These are phyloP conservation scores for Corynespora cassiicola DNA, from an alignment of 2,329 filamentous ascomycete genomes.

Conservation along the genomic window DNA sequence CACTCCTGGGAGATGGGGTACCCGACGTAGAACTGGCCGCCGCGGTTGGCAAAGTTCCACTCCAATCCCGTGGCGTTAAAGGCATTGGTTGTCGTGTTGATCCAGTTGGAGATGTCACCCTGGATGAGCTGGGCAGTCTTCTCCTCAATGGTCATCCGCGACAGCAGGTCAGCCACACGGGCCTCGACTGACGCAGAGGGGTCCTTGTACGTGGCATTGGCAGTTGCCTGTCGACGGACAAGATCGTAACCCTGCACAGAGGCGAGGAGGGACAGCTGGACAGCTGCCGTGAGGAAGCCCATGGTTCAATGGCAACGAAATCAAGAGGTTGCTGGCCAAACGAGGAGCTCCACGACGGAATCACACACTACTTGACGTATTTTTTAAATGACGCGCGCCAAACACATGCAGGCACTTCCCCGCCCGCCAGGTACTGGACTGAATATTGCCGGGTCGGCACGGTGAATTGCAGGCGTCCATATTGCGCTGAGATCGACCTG, in stretches of 20 bases:
- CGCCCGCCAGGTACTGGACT: too few relatives aligned
- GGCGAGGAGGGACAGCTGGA: too few relatives aligned
- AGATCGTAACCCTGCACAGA: conserved; percentile 24
- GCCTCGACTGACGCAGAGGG: conserved; percentile 66
- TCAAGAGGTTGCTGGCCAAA: too few relatives aligned
- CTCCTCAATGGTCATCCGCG: conserved; percentile 76
- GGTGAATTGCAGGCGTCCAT: too few relatives aligned
- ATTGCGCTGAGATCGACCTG: too few relatives aligned
- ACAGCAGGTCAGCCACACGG: conserved; percentile 71
- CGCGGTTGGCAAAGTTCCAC: conserved; percentile 69
- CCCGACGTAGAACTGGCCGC: conserved; percentile 76
- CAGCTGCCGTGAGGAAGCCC: too few relatives aligned
- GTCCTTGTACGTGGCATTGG: conserved; percentile 64
- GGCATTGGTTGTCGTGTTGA: conserved; percentile 70
- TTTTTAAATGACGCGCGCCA: too few relatives aligned
- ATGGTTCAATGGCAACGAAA: too few relatives aligned
- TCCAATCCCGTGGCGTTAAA: conserved; percentile 72
- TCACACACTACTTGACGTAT: too few relatives aligned
- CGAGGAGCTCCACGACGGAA: too few relatives aligned
- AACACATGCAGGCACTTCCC: too few relatives aligned
- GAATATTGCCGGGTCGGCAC: too few relatives aligned
- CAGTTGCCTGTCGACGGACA: conserved; percentile 30
- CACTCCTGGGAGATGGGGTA: conserved; percentile 69
- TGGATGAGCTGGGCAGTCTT: conserved; percentile 71
- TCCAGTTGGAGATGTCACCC: conserved; percentile 75